Conservation (phyloP, 345 rosid genomes). For the Cardamine occulta region DNA sequence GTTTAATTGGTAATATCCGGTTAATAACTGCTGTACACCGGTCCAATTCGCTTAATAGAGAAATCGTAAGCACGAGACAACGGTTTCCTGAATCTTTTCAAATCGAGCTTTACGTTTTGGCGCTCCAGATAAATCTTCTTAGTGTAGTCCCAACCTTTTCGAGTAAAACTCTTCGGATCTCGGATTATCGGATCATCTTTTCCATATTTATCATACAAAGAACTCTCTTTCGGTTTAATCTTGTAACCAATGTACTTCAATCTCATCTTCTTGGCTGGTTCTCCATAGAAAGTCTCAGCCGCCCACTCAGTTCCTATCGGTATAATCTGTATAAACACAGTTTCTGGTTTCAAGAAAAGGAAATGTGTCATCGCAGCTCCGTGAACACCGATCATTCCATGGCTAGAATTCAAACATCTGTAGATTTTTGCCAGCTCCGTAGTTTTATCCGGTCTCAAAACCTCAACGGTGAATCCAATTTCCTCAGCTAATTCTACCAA, state of each 20-base stretch:
- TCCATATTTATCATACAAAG: slow-evolving; percentile 58
- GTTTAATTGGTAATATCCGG: not conserved
- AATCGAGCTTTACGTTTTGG: slow-evolving; percentile 62
- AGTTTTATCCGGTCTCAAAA: slow-evolving; percentile 58
- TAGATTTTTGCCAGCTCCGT: slow-evolving; percentile 75
- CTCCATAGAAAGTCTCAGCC: slow-evolving; percentile 71
- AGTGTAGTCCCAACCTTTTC: slow-evolving; percentile 77
- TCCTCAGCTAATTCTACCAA: slow-evolving; percentile 58
- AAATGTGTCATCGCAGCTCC: slow-evolving; percentile 93
- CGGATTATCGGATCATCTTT: slow-evolving; percentile 59
- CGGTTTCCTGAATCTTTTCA: slow-evolving; percentile 56
- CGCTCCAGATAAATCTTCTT: slow-evolving; percentile 71
- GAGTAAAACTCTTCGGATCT: slow-evolving; percentile 57
- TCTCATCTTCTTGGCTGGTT: slow-evolving; percentile 68
- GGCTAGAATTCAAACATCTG: slow-evolving; percentile 59
- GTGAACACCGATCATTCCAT: slow-evolving; percentile 80
- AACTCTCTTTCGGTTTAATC: slow-evolving; percentile 67
- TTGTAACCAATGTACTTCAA: slow-evolving; percentile 65
- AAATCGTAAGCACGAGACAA: slow-evolving; percentile 55
- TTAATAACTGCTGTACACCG: not conserved
- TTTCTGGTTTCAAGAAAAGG: slow-evolving; percentile 69
- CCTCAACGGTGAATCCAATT: slow-evolving; percentile 62
- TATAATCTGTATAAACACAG: slow-evolving; percentile 71
- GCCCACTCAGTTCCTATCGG: slow-evolving; percentile 92
- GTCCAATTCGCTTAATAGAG: slow-evolving; percentile 15